Conservation (phyloP, 225 moss, liverwort and hornwort species). For the Thuidium tamariscinum region DNA sequence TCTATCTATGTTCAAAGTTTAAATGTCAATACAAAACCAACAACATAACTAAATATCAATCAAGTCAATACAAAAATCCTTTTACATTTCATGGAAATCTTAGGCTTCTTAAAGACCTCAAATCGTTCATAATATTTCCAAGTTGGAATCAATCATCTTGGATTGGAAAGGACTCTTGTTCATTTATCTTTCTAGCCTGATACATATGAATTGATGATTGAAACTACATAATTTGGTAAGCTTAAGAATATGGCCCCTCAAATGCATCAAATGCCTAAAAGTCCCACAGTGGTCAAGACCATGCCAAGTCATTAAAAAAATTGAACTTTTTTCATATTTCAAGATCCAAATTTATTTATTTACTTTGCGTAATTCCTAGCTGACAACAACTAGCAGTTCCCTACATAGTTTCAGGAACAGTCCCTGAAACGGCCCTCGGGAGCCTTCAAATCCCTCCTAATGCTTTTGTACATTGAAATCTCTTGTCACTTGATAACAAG, state of each 20-base stretch:
- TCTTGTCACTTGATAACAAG: neutral
- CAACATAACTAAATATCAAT: neutral
- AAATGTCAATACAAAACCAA: too few relatives aligned
- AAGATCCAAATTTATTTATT: too few relatives aligned
- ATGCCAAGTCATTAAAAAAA: too few relatives aligned
- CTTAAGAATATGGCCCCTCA: neutral
- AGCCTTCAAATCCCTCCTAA: too few relatives aligned
- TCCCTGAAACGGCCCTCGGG: too few relatives aligned
- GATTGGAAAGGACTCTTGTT: neutral
- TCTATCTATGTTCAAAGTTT: neutral
- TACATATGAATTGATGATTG: neutral
- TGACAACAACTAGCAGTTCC: too few relatives aligned
- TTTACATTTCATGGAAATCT: neutral
- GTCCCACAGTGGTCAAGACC: too few relatives aligned
- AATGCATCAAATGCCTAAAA: too few relatives aligned
- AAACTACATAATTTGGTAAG: neutral
- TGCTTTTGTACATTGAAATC: neutral
- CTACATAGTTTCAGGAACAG: too few relatives aligned
- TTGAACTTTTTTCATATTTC: too few relatives aligned
- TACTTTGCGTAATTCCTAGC: too few relatives aligned
- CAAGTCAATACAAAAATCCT: neutral
- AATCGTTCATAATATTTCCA: neutral
- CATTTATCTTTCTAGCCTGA: neutral
- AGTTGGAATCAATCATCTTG: neutral
- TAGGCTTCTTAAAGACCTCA: neutral